These are phyloP conservation scores for Amphichorda felina DNA, from an alignment of 2,329 filamentous ascomycete genomes.

Conservation along the genomic window DNA sequence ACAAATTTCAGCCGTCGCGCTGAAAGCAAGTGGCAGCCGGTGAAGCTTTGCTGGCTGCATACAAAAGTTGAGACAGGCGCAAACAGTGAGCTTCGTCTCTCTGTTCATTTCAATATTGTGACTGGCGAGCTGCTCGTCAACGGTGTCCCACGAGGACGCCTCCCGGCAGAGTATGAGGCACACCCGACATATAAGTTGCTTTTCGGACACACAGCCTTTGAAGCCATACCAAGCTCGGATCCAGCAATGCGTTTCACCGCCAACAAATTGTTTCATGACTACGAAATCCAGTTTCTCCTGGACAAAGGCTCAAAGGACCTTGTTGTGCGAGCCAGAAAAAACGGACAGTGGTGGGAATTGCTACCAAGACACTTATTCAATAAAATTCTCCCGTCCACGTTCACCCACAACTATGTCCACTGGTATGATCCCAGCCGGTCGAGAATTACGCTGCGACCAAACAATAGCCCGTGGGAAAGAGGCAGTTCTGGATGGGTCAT, in stretches of 20 bases:
- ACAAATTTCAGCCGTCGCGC: background rate
- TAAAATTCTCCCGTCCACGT: constrained; percentile 17
- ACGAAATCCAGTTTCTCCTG: constrained; percentile 20
- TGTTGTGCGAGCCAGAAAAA: constrained; percentile 14
- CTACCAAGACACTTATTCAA: constrained; percentile 18
- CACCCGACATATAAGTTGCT: constrained; percentile 27
- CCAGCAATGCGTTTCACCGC: constrained; percentile 28
- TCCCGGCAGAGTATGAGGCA: constrained; percentile 30
- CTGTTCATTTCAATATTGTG: constrained; percentile 36
- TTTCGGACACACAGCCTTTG: constrained; percentile 28
- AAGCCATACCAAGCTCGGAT: constrained; percentile 26
- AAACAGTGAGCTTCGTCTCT: constrained; percentile 3
- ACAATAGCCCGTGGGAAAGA: too few species aligned
- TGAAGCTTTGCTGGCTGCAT: background rate
- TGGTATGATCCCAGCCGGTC: too few species aligned
- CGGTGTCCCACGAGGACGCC: constrained; percentile 31
- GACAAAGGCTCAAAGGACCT: constrained; percentile 11
- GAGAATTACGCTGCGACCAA: too few species aligned
- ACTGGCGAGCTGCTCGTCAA: constrained; percentile 39
- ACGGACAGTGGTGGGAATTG: constrained; percentile 10
- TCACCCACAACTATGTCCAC: too few species aligned
- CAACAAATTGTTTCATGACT: constrained; percentile 14
- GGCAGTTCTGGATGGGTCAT: too few species aligned
- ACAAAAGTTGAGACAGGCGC: background rate
- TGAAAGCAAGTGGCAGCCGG: background rate